Percentiles rank a stretch among this genome's conserved stretches.
phyloP scores from a whole-genome alignment of 2,329 filamentous ascomycete species.

The Penicillium griseofulvum region DNA sequence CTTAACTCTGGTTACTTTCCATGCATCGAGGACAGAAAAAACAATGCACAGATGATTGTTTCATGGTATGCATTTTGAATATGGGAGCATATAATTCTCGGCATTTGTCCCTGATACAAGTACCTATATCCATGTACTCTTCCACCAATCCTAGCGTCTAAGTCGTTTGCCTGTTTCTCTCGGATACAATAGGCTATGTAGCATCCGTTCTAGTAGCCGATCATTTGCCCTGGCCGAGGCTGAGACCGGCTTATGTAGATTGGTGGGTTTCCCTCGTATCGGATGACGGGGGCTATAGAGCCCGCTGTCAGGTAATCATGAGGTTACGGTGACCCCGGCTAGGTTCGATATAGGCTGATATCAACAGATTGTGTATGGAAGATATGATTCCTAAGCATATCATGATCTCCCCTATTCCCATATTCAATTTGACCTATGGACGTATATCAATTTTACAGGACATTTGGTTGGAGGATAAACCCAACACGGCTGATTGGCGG shows the following conservation, averaged over 20 bases:
- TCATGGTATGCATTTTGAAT: not conserved
- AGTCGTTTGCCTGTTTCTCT: not conserved
- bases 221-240: constrained; percentile 7
- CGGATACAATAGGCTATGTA: constrained; percentile 1
- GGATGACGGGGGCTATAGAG: constrained; percentile 3
- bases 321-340: not conserved
- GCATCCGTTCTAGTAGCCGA: not conserved
- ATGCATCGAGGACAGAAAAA: not conserved
- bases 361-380: not conserved
- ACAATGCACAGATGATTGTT: not conserved
- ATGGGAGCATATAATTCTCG: not conserved
- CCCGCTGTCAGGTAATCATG: not conserved
- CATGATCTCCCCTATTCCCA: not conserved
- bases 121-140: not conserved
- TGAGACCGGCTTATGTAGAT: not conserved
- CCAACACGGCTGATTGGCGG: constrained; percentile 32
- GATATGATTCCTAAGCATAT: not conserved
- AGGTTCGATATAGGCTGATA: not conserved
- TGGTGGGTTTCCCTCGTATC: constrained; percentile 24
- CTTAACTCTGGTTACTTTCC: not conserved
- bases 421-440: too few species aligned
- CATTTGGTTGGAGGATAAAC: too few species aligned
- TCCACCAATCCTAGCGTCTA: not conserved
- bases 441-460: too few species aligned
- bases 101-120: not conserved